A percentile compares a stretch with the other conserved stretches of the same genome.
Evolutionary conservation across 257 asterid genomes (phyloP).

Genomic region (Nicotiana tomentosiformis): DNA sequence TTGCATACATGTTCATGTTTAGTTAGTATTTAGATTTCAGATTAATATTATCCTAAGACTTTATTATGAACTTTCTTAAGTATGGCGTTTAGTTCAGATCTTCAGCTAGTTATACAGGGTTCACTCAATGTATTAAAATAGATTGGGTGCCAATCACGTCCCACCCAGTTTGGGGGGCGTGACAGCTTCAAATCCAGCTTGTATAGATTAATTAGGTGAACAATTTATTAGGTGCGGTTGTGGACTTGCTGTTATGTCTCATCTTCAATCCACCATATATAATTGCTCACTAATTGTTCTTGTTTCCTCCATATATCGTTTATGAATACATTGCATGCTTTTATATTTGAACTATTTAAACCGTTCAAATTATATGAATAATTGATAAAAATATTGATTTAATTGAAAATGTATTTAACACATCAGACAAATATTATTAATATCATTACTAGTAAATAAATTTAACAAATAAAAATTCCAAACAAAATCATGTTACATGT

Average conservation of each 20-base stretch:
- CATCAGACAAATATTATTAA: not conserved
- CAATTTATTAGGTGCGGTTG: not conserved
- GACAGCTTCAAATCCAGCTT: not conserved
- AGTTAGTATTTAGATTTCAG: too few relatives aligned
- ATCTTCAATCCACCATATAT: not conserved
- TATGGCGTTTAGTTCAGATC: too few relatives aligned
- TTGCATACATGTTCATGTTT: too few relatives aligned
- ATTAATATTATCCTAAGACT: too few relatives aligned
- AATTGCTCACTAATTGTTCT: not conserved
- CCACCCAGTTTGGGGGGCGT: too few relatives aligned
- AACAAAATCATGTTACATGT: not conserved
- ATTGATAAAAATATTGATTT: not conserved
- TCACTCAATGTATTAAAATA: too few relatives aligned
- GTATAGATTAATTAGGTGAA: too few relatives aligned
- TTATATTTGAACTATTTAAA: too few relatives aligned
- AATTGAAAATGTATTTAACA: not conserved
- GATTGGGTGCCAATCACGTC: too few relatives aligned
- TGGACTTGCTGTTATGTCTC: not conserved
- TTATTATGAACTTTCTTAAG: too few relatives aligned
- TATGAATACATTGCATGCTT: too few relatives aligned
- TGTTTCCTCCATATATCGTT: not conserved
- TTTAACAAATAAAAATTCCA: not conserved
- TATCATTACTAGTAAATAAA: not conserved
- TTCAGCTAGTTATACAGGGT: too few relatives aligned
- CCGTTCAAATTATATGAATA: not conserved